Conservation (phyloP, 495 filamentous ascomycete genomes). For the Talaromyces stipitatus region DNA sequence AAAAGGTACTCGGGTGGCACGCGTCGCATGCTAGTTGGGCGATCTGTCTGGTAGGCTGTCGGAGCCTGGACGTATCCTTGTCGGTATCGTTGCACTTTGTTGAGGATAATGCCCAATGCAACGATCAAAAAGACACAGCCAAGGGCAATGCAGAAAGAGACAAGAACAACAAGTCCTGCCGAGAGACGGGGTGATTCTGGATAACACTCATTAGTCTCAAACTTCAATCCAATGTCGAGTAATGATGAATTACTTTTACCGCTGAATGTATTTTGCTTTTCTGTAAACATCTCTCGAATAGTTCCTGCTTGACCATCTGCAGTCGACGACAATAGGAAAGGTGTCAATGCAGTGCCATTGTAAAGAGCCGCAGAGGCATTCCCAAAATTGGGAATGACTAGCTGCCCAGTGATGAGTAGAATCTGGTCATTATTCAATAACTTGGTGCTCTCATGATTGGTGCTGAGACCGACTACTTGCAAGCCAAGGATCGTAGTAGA, state of each 20-base stretch:
- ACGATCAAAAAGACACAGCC: constrained; percentile 85
- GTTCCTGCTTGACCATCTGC: constrained; percentile 56
- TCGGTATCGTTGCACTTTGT: constrained; percentile 72
- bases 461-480: constrained; percentile 65
- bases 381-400: constrained; percentile 69
- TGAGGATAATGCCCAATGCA: constrained; percentile 70
- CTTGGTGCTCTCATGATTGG: constrained; percentile 55
- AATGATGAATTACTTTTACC: constrained; percentile 34
- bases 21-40: constrained; percentile 65
- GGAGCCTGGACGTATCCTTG: constrained; percentile 85
- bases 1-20: constrained; percentile 80
- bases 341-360: constrained; percentile 68
- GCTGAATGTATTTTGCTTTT: constrained; percentile 61
- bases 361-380: constrained; percentile 81
- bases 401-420: constrained; percentile 75
- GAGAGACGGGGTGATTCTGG: constrained; percentile 52
- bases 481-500: constrained; percentile 66
- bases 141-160: constrained; percentile 84
- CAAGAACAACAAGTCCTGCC: constrained; percentile 80
- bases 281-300: constrained; percentile 70
- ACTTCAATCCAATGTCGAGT: constrained; percentile 8
- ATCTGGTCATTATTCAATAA: constrained; percentile 58
- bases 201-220: constrained; percentile 19
- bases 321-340: constrained; percentile 71
- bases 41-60: constrained; percentile 60